Evolutionary conservation across 768 basidiomycete species (phyloP), one percentile per base, ranked within the genome.

Genomic region (Pleurotus salmoneostramineus): DNA sequence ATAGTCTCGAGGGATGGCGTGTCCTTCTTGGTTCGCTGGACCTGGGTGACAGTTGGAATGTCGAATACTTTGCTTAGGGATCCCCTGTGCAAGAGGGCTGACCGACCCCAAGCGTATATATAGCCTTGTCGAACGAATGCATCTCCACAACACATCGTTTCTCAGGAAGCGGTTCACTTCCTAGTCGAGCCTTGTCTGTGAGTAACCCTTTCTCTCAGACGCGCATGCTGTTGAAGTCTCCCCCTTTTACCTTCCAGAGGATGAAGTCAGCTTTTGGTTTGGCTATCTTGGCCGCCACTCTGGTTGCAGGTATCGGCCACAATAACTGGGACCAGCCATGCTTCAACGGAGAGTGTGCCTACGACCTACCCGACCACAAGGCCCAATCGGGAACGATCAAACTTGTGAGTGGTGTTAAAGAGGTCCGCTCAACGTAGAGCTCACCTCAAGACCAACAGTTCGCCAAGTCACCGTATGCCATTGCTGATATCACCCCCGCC

Each of bases 271-370:
- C 52, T 6, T 55, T 55, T 43, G 52, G 52, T 4, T 40, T 55
- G 5, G 52, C 40, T 4, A 31, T 55, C 8, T 37, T 55, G 11
- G 52, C 52, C 10, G 52, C 52, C 15, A 55, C 52, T 55, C 35
- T 43, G 12, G 52, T 43, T 7, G 27, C 40, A 36, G 52, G 52
- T 27, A 14, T 21, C 17, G 36, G 52, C 15, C 52, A 55, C 52
- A 66, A 64, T 55, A 67, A 66, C 57, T 68, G 66, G 66, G 35
- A 58, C 14, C 60, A 56, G 34, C 67, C 68, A 7, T 69, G 68
- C 51, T 61, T 66, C 27, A 45, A 65, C 31, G 68, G 68, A 34
- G 51, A 49, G n/a, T 69, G 68, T 47, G 56, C 61, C 8, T 69
- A 68, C 47, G 61, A 63, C 42, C 56, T 64, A n/a, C 61, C 63